A percentile compares a stretch with the other conserved stretches of the same genome.
Evolutionary conservation across 805 yeast genomes (phyloP).

Genomic region (Saccharomycopsis fodiens): DNA sequence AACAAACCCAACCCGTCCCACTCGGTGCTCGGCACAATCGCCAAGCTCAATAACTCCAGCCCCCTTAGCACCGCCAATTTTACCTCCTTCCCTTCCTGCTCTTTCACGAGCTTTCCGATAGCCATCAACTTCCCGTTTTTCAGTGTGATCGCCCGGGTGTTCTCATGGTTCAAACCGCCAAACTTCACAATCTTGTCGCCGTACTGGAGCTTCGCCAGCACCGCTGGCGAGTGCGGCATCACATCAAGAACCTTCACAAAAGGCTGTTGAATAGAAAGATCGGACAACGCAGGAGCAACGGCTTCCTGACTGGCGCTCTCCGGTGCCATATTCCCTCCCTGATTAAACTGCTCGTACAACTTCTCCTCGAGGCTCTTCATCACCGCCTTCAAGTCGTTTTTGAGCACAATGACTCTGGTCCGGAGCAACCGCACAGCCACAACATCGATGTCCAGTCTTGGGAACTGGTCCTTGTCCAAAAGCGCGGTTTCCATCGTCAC

Average conservation of each 20-base stretch:
- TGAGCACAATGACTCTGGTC: constrained; percentile 53
- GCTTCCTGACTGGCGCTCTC: not conserved
- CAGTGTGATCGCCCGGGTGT: constrained; percentile 5
- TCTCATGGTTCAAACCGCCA: constrained; percentile 8
- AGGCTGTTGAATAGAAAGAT: constrained; percentile 3
- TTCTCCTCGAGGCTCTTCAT: constrained; percentile 39
- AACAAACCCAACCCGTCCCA: constrained; percentile 68
- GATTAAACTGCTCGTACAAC: constrained; percentile 37
- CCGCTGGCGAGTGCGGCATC: constrained; percentile 13
- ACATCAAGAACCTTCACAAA: constrained; percentile 13
- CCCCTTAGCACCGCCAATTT: constrained; percentile 29
- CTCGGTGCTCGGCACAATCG: constrained; percentile 37
- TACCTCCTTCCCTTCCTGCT: constrained; percentile 12
- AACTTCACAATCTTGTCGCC: constrained; percentile 17
- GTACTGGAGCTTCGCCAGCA: constrained; percentile 10
- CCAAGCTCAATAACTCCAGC: constrained; percentile 23
- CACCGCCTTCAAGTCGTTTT: constrained; percentile 59
- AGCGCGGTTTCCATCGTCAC: constrained; percentile 60
- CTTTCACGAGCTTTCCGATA: constrained; percentile 5
- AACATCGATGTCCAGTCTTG: constrained; percentile 77
- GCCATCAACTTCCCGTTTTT: constrained; percentile 16
- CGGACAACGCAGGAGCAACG: not conserved
- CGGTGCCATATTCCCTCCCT: not conserved
- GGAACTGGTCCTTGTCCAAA: constrained; percentile 72
- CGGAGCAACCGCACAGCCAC: constrained; percentile 57